Evolutionary conservation across 148 eudicot species (phyloP), one percentile per base, ranked within the genome.

Genomic region (Polygonum maritimum): DNA sequence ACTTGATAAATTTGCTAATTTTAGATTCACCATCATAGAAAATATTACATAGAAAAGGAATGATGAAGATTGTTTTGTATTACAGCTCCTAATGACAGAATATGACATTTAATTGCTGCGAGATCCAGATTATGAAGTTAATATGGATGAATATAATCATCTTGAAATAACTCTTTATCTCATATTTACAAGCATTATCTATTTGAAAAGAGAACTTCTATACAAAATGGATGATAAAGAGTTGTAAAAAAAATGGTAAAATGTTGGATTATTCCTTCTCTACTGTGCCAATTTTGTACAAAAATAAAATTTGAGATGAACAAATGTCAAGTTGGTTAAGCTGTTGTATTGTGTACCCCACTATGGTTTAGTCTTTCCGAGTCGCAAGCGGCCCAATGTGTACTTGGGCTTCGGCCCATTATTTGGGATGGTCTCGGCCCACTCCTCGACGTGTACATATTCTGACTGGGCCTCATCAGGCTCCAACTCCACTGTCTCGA

Each of bases 401-500:
- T 16, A 26, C 58, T 65, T 71, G 70, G 38, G 69, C 75, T 51
- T 80, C 65, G 79, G 78, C 76, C 76, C 48, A n/a, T 77, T 38
- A 38, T 77, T 74, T 0, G 52, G 49, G 2, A 33, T 12, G 18
- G 54, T 22, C 36, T 44, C 74, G 35, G 52, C 18, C 26, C 71
- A 54, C 2, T 84, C 84, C 15, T 80, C 83, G 3, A 78, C 77
- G 10, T 83, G 87, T 6, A 84, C 78, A 38, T 74, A 83, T 48
- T 78, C 87, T n/a, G 82, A 78, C 35, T 84, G 90, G 79, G 81
- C 82, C 41, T 81, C 79, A 16, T 83, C 73, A 2, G 76, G 81
- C 18, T 80, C 73, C 35, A 83, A 72, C 76, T 77, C 74, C 44
- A 79, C 82, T 58, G 73, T 67, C 4, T 75, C 67, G 41, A 82